Percentiles rank a stretch among this genome's conserved stretches.
Conservation (phyloP, 176 grass and related monocot species). For the Avena eriantha region DNA sequence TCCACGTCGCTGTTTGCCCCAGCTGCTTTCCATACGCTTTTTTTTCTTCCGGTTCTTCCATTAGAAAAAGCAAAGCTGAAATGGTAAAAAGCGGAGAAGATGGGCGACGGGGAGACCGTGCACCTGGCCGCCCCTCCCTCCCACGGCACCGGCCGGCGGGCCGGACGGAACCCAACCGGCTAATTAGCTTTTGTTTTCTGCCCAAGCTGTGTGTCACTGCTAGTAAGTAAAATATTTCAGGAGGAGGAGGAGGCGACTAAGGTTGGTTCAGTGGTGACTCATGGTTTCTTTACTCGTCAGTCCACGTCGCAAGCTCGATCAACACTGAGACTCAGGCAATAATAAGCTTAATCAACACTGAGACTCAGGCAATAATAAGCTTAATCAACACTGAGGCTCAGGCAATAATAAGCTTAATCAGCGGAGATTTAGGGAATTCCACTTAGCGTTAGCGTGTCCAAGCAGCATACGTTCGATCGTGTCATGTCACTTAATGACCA, state of each 20-base stretch:
- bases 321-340: too few relatives aligned
- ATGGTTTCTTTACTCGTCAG: background rate
- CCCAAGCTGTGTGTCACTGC: background rate
- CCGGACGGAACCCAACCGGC: background rate
- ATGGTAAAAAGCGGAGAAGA: background rate
- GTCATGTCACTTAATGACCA: background rate
- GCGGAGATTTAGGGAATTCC: too few relatives aligned
- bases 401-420: too few relatives aligned
- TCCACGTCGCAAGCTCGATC: background rate
- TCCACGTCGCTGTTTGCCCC: background rate
- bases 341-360: too few relatives aligned
- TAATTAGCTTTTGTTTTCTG: too few relatives aligned
- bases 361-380: too few relatives aligned
- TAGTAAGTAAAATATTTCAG: background rate
- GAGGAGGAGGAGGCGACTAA: background rate
- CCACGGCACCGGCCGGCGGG: background rate
- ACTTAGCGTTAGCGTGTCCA: too few relatives aligned
- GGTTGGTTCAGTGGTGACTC: background rate
- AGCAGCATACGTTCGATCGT: too few relatives aligned
- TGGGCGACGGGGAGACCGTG: slow-evolving; percentile 1
- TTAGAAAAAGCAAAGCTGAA: background rate
- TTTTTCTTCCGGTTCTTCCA: too few relatives aligned
- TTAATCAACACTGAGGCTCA: too few relatives aligned
- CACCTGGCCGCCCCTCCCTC: background rate
- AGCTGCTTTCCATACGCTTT: background rate